Percentiles rank a stretch among this genome's conserved stretches.
phyloP scores from a whole-genome alignment of 2,329 filamentous ascomycete species.

The Pseudocercospora fijiensis region DNA sequence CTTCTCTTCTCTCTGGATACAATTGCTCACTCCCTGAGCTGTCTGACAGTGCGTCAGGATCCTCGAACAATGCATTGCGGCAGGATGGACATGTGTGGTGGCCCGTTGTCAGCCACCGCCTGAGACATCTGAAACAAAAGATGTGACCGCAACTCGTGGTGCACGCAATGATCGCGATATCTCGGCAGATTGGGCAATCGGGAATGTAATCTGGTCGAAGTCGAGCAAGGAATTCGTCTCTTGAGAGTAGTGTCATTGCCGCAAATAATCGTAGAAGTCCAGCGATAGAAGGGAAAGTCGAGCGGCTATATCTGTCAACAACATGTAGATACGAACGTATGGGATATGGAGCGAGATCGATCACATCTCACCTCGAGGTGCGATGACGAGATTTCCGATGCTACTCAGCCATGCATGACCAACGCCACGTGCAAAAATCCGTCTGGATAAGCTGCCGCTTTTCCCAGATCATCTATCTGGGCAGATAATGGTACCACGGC shows the following conservation, averaged over 20 bases:
- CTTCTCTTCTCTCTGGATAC: neutral
- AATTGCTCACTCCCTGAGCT: neutral
- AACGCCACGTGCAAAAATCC: slow-evolving; percentile 87
- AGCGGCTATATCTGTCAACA: too few species aligned
- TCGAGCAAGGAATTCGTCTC: neutral
- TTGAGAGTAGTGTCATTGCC: neutral
- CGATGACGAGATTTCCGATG: neutral
- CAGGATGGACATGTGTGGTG: neutral
- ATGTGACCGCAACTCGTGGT: neutral
- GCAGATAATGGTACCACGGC: slow-evolving; percentile 77
- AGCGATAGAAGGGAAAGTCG: too few species aligned
- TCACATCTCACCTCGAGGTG: neutral
- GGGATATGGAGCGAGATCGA: neutral
- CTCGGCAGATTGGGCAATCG: neutral
- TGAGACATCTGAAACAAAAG: neutral
- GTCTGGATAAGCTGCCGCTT: slow-evolving; percentile 82
- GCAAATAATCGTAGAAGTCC: neutral
- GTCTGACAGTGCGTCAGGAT: neutral
- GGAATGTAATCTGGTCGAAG: neutral
- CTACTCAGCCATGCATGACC: slow-evolving; percentile 60
- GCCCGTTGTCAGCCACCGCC: neutral
- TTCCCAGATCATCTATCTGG: slow-evolving; percentile 77
- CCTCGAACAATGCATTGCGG: neutral
- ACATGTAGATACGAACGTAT: neutral
- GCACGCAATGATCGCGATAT: neutral